phyloP scores from a whole-genome alignment of 192 early-diverging fungal genomes.

The Dissophora ornata region DNA sequence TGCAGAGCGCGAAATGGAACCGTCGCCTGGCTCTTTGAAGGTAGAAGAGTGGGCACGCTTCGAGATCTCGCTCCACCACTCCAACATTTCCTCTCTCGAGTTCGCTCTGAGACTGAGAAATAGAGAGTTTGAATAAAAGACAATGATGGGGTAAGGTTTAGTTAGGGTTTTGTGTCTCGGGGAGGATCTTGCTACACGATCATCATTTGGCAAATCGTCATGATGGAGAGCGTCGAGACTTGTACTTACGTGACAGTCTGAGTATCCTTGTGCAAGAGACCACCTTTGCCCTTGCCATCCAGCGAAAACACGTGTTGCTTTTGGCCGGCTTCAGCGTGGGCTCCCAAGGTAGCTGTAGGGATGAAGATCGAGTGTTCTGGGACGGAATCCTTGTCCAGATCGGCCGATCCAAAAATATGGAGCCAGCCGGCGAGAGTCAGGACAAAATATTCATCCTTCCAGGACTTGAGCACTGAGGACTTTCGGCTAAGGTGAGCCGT shows the following conservation, averaged over 20 bases:
- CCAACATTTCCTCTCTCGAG: slow-evolving; percentile 45
- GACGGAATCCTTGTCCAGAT: slow-evolving; percentile 37
- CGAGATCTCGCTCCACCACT: slow-evolving; percentile 46
- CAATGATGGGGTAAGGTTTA: no score
- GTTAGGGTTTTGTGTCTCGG: no score
- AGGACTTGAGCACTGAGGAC: slow-evolving; percentile 57
- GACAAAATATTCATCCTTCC: slow-evolving; percentile 57
- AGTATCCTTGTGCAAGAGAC: slow-evolving; percentile 41
- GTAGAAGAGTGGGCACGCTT: slow-evolving; percentile 39
- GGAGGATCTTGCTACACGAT: no score
- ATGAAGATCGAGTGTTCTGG: slow-evolving; percentile 59
- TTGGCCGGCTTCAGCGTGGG: slow-evolving; percentile 44
- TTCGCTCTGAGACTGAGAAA: slow-evolving; percentile 30
- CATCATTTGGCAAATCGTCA: no score
- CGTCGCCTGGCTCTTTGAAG: slow-evolving; percentile 32
- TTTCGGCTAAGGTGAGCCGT: slow-evolving; percentile 56
- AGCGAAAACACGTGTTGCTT: slow-evolving; percentile 47
- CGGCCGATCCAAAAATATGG: slow-evolving; percentile 52
- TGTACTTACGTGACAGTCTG: slow-evolving; percentile 47
- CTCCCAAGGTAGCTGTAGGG: slow-evolving; percentile 42
- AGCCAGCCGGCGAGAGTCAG: slow-evolving; percentile 59
- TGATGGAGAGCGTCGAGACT: no score
- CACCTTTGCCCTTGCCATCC: slow-evolving; percentile 45
- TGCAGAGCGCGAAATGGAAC: slow-evolving; percentile 31
- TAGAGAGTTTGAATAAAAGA: not conserved